Base-by-base conservation (phyloP, 768 basidiomycete genomes). In the Calvatia gigantea region DNA sequence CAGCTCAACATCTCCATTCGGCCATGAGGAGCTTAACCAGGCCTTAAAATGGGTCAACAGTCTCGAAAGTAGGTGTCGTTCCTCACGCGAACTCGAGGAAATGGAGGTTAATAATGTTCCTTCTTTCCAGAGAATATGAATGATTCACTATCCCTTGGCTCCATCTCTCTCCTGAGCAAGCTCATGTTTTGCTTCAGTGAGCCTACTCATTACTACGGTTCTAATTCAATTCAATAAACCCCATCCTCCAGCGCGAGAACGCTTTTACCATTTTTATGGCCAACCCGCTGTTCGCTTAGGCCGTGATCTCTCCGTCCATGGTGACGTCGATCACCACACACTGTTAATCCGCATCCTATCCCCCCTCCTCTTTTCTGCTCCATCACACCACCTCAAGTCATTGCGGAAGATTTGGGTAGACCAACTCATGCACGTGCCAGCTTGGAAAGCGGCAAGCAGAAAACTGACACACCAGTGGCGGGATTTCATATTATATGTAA, bases 341-440 rank as follows among this genome's bases (percentile, higher is more conserved):
- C 60, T 56, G 27, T 39, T 66, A 15, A 72, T 81, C 64, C 63
- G 47, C 23, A 56, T 68, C 0, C 38, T 73, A 9, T 74, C 75
- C 0, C 73, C 70, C 1, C 11, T 79, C 2, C 61, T 81, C 17
- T 80, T 83, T 62, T 73, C 66, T 57, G 65, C 70, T 7, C 82
- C 83, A 0, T 64, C 73, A 38, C 60, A 69, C 9, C 79, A 80
- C 38, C 60, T 82, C 19, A 64, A 63, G 7, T 58, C 62, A 14
- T 58, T 84, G 31, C 70, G 76, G 39, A 72, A 67, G n/a, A 68
- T 82, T 19, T 84, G 77, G 69, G 72, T 82, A 0, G 82, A 84
- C 51, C 42, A 67, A 4, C 65, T 74, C 21, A 73, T 59, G 57
- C 53, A 56, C 19, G 44, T 27, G 9, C 32, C 57, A 2, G 57